phyloP scores from a whole-genome alignment of 345 rosid species.

The Gossypium anomalum region DNA sequence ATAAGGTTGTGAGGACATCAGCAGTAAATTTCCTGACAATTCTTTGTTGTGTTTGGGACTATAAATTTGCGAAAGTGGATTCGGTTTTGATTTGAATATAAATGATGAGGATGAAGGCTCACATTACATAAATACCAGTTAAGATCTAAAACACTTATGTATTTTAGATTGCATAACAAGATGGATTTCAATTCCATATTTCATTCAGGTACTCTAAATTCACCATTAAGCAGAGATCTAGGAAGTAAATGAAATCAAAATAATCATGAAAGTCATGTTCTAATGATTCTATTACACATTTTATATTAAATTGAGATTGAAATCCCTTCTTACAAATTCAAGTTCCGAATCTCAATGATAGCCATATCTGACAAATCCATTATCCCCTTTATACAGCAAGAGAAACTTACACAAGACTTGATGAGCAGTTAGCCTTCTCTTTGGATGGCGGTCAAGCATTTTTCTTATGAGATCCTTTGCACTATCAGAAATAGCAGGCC shows the following conservation, averaged over 20 bases:
- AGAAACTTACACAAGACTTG: conserved; percentile 62
- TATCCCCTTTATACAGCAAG: background rate
- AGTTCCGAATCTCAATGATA: background rate
- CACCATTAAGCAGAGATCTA: background rate
- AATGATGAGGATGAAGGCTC: background rate
- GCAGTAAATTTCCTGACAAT: background rate
- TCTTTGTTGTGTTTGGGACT: background rate
- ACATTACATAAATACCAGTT: background rate
- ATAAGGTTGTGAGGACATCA: background rate
- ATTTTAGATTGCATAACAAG: background rate
- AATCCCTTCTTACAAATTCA: background rate
- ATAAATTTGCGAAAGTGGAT: background rate
- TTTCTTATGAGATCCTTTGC: conserved; percentile 70
- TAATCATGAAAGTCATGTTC: background rate
- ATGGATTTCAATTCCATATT: background rate
- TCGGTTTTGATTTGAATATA: background rate
- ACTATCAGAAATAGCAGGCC: conserved; percentile 73
- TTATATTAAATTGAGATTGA: background rate
- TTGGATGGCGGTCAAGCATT: conserved; percentile 64
- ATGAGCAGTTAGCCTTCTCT: conserved; percentile 64
- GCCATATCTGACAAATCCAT: conserved; percentile 3
- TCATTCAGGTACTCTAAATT: background rate
- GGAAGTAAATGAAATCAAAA: background rate
- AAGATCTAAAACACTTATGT: background rate
- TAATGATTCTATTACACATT: background rate